Conservation (phyloP, 345 rosid genomes). For the Eucalyptus microcorys region DNA sequence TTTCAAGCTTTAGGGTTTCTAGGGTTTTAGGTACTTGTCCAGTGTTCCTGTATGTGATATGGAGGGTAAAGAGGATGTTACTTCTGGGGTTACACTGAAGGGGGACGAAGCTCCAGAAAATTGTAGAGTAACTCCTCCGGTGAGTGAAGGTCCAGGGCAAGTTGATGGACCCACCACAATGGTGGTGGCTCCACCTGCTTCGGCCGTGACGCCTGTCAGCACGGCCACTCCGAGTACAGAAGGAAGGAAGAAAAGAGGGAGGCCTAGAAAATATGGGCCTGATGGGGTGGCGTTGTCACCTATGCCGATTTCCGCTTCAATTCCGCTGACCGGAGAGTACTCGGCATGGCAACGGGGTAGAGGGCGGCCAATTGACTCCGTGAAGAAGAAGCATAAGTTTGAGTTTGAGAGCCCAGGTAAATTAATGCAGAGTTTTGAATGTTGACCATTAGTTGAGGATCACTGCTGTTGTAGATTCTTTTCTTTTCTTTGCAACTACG, state of each 20-base stretch:
- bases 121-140: constrained; percentile 26
- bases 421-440: background rate
- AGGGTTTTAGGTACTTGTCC: constrained; percentile 15
- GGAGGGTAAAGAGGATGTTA: constrained; percentile 50
- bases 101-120: constrained; percentile 45
- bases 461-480: background rate
- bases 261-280: constrained; percentile 80
- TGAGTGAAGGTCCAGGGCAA: constrained; percentile 14
- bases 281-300: constrained; percentile 79
- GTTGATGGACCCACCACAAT: constrained; percentile 11
- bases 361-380: constrained; percentile 34
- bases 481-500: background rate
- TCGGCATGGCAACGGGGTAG: constrained; percentile 49
- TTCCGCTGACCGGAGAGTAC: constrained; percentile 52
- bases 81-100: constrained; percentile 11
- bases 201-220: background rate
- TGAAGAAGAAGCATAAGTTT: constrained; percentile 47
- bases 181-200: background rate
- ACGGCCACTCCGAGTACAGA: constrained; percentile 2
- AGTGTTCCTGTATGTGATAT: constrained; percentile 13
- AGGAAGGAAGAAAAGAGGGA: constrained; percentile 77
- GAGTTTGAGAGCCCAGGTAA: constrained; percentile 59
- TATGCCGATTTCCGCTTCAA: constrained; percentile 90
- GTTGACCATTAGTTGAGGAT: background rate
- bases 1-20: background rate